These are phyloP conservation scores for Mucor circinelloides DNA, from an alignment of 371 early-diverging fungal genomes.

Conservation along the genomic window DNA sequence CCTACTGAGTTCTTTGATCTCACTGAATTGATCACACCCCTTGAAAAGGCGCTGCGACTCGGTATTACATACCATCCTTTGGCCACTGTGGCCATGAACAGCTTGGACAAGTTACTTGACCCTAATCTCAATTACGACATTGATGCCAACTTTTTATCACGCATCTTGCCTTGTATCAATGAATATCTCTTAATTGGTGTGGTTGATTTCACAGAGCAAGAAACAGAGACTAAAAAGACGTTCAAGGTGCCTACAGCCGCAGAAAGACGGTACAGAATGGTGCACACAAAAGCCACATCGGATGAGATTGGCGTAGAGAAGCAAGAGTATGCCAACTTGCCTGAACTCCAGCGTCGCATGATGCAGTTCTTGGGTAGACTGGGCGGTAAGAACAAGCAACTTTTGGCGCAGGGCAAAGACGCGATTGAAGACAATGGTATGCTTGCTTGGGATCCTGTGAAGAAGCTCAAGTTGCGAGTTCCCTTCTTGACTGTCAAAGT, in stretches of 20 bases:
- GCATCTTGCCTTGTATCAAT: conserved; percentile 63
- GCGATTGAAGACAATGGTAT: conserved; percentile 20
- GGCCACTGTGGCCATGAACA: conserved; percentile 64
- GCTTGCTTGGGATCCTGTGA: conserved; percentile 65
- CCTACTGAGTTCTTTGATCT: conserved; percentile 65
- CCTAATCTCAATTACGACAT: conserved; percentile 25
- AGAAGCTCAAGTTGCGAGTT: conserved; percentile 54
- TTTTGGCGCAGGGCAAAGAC: conserved; percentile 32
- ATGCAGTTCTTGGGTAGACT: conserved; percentile 68
- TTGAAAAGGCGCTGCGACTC: conserved; percentile 65
- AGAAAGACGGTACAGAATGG: conserved; percentile 12
- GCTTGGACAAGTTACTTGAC: conserved; percentile 61
- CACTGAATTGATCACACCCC: conserved; percentile 50
- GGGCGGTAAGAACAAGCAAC: conserved; percentile 62
- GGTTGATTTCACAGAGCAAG: not conserved
- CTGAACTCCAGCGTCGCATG: conserved; percentile 64
- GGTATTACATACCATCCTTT: conserved; percentile 74
- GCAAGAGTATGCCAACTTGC: conserved; percentile 19
- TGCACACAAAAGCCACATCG: conserved; percentile 13
- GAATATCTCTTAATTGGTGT: conserved; percentile 69
- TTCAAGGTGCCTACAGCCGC: conserved; percentile 18
- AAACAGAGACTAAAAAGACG: conserved; percentile 8
- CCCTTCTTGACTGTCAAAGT: conserved; percentile 72
- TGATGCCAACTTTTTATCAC: conserved; percentile 19
- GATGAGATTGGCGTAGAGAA: conserved; percentile 23